Evolutionary conservation across 148 eudicot species (phyloP), one percentile per base, ranked within the genome.

Genomic region (Camellia granthamiana): DNA sequence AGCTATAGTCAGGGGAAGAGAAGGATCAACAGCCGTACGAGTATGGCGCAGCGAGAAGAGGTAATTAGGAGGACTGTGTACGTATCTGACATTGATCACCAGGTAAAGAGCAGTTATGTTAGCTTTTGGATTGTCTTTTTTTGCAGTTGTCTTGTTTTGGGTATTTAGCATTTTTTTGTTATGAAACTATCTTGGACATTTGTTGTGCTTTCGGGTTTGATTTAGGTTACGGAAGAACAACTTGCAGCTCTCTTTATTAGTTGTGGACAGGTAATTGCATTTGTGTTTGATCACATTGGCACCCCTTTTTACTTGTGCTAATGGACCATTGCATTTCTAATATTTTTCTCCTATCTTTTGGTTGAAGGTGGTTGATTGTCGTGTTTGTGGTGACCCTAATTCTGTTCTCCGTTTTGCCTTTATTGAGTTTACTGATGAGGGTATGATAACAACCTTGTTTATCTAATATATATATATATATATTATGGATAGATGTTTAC

Each of bases 21-120:
- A 85, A 92, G 93, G 85, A 84, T 89, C 87, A 92, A 91, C 79
- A 87, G 79, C 79, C 86, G 97, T 13, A 93, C 97, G 4, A 89
- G 89, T 79, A 85, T 91, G 91, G 97, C 99, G 30, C 99, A 92
- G 81, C 79, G 95, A 74, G 99, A 95, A 62, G 99, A 95, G 52
- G 88, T 89, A 2, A 92, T 93, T 77, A 85, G 93, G 84, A 87
- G 99, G 82, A 95, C 99, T 11, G 97, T 95, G 41, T 95, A 95
- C 88, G 99, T 95, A 61, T 95, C 99, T 55, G 99, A 95, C 77
- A 93, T 95, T 85, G 97, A 95, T 88, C 97, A 93, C n/a, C 99
- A 93, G 94, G 99, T 95, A 84, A 21, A 44, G 51, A 41, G 63
- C 59, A 7, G 60, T 64, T 4, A 15, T 74, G 56, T 42, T 49